A percentile compares a stretch with the other conserved stretches of the same genome.
These are phyloP conservation scores for Metschnikowia hibisci DNA, from an alignment of 805 yeast species.

Conservation along the genomic window DNA sequence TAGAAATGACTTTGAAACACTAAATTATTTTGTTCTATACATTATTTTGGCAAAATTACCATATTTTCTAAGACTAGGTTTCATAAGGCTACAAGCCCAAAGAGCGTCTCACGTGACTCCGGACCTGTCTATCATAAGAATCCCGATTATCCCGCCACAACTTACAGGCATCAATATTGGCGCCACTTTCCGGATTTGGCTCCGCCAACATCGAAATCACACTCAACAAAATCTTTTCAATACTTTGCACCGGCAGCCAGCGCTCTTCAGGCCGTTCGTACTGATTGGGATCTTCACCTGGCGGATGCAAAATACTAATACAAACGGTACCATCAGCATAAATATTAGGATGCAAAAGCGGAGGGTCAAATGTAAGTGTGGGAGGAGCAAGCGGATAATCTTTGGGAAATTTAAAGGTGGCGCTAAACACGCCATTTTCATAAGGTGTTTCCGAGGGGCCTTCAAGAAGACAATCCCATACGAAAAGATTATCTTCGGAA, in stretches of 20 bases:
- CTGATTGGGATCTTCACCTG: conserved; percentile 96
- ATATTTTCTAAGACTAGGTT: too few species aligned
- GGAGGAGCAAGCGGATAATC: conserved; percentile 88
- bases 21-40: too few species aligned
- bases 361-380: conserved; percentile 66
- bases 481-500: conserved; percentile 64
- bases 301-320: conserved; percentile 90
- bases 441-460: conserved; percentile 85
- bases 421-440: conserved; percentile 85
- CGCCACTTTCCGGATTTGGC: conserved; percentile 95
- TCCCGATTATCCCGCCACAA: conserved; percentile 85
- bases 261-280: conserved; percentile 94
- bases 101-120: conserved; percentile 61
- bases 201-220: conserved; percentile 96
- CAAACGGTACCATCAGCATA: conserved; percentile 95
- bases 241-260: conserved; percentile 97
- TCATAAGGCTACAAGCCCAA: conserved; percentile 62
- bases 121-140: conserved; percentile 63
- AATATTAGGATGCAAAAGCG: conserved; percentile 88
- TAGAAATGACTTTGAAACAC: too few species aligned
- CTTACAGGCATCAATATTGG: conserved; percentile 76
- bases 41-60: too few species aligned
- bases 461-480: conserved; percentile 80
- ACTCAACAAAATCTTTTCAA: conserved; percentile 90
- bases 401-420: conserved; percentile 63